phyloP scores from a whole-genome alignment of 768 basidiomycete genomes.

The Tricholoma sp. region DNA sequence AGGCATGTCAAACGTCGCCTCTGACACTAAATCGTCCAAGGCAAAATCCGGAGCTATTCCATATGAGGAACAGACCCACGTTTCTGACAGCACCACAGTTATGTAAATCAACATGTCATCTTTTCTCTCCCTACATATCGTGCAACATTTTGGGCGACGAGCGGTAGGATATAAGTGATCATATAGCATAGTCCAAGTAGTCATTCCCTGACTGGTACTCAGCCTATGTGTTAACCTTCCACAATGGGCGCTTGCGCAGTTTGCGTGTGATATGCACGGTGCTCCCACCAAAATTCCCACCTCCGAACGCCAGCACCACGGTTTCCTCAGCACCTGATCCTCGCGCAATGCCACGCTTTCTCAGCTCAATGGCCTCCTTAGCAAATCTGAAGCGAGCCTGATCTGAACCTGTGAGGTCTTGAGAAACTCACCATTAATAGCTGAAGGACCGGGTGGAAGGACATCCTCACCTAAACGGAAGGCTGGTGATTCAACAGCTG shows the following conservation, averaged over 20 bases:
- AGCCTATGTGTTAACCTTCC: slow-evolving; percentile 73
- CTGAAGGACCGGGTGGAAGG: not conserved
- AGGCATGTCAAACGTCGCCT: slow-evolving; percentile 34
- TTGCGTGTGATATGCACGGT: slow-evolving; percentile 87
- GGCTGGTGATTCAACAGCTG: slow-evolving; percentile 70
- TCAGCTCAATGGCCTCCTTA: slow-evolving; percentile 79
- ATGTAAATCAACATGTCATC: slow-evolving; percentile 5
- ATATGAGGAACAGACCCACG: slow-evolving; percentile 22
- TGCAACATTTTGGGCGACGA: not conserved
- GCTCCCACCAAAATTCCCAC: slow-evolving; percentile 59
- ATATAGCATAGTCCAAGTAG: too few species aligned
- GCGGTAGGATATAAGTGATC: not conserved
- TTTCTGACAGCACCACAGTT: slow-evolving; percentile 25
- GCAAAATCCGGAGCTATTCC: slow-evolving; percentile 30
- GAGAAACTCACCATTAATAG: slow-evolving; percentile 14
- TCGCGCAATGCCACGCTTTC: slow-evolving; percentile 74
- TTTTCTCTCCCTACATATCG: slow-evolving; percentile 1
- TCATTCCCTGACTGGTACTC: slow-evolving; percentile 7
- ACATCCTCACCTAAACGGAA: slow-evolving; percentile 69
- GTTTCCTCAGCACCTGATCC: slow-evolving; percentile 77
- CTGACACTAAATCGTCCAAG: slow-evolving; percentile 35
- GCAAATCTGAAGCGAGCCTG: slow-evolving; percentile 90
- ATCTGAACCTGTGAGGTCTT: slow-evolving; percentile 55
- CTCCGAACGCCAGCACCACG: slow-evolving; percentile 88
- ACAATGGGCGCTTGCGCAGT: slow-evolving; percentile 77